Base-by-base conservation (phyloP, 192 early-diverging fungal genomes). In the Podila epicladia region DNA sequence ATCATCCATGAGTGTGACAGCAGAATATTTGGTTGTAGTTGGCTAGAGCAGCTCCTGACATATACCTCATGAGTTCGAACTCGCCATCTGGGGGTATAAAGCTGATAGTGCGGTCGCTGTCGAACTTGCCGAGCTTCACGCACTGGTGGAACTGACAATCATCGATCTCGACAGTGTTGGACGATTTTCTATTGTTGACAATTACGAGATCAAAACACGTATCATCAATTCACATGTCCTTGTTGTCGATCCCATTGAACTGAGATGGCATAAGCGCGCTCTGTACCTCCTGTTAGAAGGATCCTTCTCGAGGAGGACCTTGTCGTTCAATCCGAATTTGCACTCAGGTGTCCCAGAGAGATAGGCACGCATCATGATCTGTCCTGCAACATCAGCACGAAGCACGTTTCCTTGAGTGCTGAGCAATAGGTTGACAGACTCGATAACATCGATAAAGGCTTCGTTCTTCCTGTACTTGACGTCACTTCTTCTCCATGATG, bases 101-200 rank as follows among this genome's bases (percentile, higher is more conserved):
- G 76, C 92, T 97, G 83, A 99, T 99, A 5, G 94, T 95, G 28
- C 97, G 87, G 76, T 97, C 94, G 26, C 89, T 90, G 65, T 98
- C 97, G 77, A 98, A 99, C 67, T 91, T 92, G 38, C 94, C 95
- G 35, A 99, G 84, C 69, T 94, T 92, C 51, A 99, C 98, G 85
- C 98, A 98, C 86, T 99, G 98, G 82, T 99, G 98, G 89, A 99
- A 99, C 76, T 99, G 95, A 71, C 92, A 94, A 73, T 99, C 98
- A 59, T 97, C 98, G 45, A 99, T 94, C 74, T 97, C 97, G 28
- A 99, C 97, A 19, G 89, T 85, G 45, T 91, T 88, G 35, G 88
- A 77, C 15, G 84, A 63, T 62, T 60, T 73, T 60, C 75, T 74
- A 68, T 24, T 4, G 33, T 32, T 35, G 9, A 29, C 20, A 9